Evolutionary conservation across 805 yeast genomes (phyloP), one percentile per base, ranked within the genome.

Genomic region (Cyberlindnera nakhonratchasimensis): DNA sequence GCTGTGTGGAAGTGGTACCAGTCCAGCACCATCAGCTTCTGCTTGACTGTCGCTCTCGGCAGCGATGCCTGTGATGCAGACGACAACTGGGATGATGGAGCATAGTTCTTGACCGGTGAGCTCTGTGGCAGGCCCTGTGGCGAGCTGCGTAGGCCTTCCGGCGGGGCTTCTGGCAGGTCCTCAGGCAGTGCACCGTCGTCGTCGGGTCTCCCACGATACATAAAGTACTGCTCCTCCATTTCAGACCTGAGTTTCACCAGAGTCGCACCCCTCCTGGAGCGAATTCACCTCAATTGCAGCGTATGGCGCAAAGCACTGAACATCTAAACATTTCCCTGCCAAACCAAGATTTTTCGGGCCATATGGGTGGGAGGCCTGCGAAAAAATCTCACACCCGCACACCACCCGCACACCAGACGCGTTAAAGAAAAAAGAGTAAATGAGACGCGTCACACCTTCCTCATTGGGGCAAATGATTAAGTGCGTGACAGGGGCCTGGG

Each of bases 1-100:
- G 58, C 57, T 19, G 60, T 59, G 23, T 60, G 55, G 8, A 49
- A 36, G 30, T 56, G 51, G 47, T 58, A 64, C 71, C 72, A 68
- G 24, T 41, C 48, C 10, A 45, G 38, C 6, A 40, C 48, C 29
- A 17, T 24, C 19, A 45, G 21, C 38, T 45, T 44, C 39, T 44
- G 48, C 19, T 40, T 34, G 2, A 44, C 17, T 2, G 44, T 39
- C 2, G 48, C 48, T 20, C 48, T 17, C 2, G 45, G 45, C 2
- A 40, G 30, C 8, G 22, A 10, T 4, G 43, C 16, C 32, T 39
- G 46, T 10, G 48, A 45, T 1, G 48, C 13, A 2, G 43, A 14
- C 5, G 47, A 39, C 10, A 38, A 24, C 21, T 42, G 46, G 13
- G 51, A 47, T 3, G 47, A 42, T 16, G 40, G 22, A 8, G 22